These are phyloP conservation scores for Cercis canadensis DNA, from an alignment of 306 rosid genomes.

Conservation along the genomic window DNA sequence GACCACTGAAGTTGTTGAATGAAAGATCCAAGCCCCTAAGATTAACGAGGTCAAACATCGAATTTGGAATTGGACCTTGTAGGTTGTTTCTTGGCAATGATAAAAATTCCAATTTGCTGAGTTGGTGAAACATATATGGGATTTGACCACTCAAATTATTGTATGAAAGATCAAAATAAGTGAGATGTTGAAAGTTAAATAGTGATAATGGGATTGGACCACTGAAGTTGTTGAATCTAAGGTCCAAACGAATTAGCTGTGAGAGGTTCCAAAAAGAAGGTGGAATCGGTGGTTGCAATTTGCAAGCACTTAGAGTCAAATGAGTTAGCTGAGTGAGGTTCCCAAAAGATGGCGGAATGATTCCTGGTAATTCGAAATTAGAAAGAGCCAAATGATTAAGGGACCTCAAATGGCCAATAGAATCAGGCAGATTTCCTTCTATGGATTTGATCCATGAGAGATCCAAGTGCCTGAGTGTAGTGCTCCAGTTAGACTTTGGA, in stretches of 20 bases:
- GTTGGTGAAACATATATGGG: not conserved
- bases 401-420: slow-evolving; percentile 2
- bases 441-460: not conserved
- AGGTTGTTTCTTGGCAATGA: not conserved
- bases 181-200: slow-evolving; percentile 16
- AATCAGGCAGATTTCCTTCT: slow-evolving; percentile 19
- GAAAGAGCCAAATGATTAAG: not conserved
- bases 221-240: not conserved
- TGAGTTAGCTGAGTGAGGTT: not conserved
- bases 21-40: not conserved
- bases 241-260: not conserved
- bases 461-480: slow-evolving; percentile 1
- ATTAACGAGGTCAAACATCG: not conserved
- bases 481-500: slow-evolving; percentile 37
- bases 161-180: not conserved
- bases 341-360: not conserved
- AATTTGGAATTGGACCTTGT: slow-evolving; percentile 3
- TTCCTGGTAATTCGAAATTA: too few relatives aligned
- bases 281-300: not conserved
- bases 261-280: slow-evolving; percentile 31
- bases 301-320: not conserved
- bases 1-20: not conserved
- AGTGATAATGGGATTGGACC: slow-evolving; percentile 30
- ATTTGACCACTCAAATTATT: slow-evolving; percentile 27
- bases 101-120: not conserved